Conservation (phyloP, 495 filamentous ascomycete genomes). For the Aspergillus homomorphus region DNA sequence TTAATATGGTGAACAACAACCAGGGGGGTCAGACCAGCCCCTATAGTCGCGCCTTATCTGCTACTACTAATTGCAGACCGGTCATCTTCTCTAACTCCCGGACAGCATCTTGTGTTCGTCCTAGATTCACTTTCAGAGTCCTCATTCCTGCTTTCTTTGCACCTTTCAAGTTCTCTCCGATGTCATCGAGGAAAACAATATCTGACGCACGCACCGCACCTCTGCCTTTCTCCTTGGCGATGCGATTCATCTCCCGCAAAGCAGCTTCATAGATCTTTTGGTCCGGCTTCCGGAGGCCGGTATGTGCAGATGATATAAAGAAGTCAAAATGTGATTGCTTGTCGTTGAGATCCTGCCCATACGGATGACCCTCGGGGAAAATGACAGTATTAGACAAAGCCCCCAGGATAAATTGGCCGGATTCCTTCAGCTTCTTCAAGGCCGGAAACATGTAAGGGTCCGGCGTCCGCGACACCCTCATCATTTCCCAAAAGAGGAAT, state of each 20-base stretch:
- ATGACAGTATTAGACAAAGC: conserved; percentile 87
- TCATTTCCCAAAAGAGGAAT: conserved; percentile 89
- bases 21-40: background rate
- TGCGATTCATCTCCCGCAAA: conserved; percentile 58
- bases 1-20: background rate
- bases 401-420: conserved; percentile 66
- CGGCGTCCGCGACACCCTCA: conserved; percentile 63
- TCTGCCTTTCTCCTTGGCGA: conserved; percentile 53
- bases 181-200: conserved; percentile 90
- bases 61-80: conserved; percentile 53
- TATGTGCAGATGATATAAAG: conserved; percentile 79
- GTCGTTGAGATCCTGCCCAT: conserved; percentile 43
- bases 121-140: conserved; percentile 81
- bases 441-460: conserved; percentile 89
- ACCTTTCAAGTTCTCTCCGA: conserved; percentile 86
- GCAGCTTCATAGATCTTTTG: conserved; percentile 74
- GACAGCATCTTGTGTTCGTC: conserved; percentile 73
- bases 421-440: conserved; percentile 61
- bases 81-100: conserved; percentile 60
- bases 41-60: conserved; percentile 39
- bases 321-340: conserved; percentile 69
- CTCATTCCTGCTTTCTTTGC: conserved; percentile 72
- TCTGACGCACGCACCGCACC: conserved; percentile 60
- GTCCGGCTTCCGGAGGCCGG: conserved; percentile 86
- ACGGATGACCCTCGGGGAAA: conserved; percentile 67